Evolutionary conservation across 208 protist genomes (phyloP), one percentile per base, ranked within the genome.

Genomic region (Trypanosoma rangeli): DNA sequence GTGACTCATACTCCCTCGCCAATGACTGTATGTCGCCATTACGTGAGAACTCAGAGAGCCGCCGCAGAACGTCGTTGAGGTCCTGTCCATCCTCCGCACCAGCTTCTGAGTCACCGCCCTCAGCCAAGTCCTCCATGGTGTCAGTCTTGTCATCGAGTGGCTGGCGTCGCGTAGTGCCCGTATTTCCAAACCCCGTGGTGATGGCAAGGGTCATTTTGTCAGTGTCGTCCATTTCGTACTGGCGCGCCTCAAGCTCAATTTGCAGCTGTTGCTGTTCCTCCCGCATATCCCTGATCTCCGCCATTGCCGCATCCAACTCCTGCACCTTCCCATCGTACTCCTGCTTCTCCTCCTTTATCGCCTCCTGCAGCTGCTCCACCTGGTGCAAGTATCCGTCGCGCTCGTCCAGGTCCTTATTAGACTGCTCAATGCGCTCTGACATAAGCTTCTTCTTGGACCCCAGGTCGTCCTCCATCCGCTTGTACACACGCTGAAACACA

Each of bases 401-500:
- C 86, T 98, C 96, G 68, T 99, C 98, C 79, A 98, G 97, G 59
- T 97, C 94, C 39, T 82, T 64, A 79, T 98, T 98, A 24, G 93
- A 94, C 71, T 92, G 85, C 67, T 98, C 97, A 68, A 99, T 97
- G 53, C 97, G 88, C 42, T 96, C 86, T 2, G 95, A 92, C 94
- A 99, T 99, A 57, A 86, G 65, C 37, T 86, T 82, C 83, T 99
- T 98, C 80, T 97, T 96, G 33, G 88, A 77, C 33, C 82, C 78
- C 12, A 99, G 79, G 72, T 99, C 94, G 44, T 93, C 85, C 73
- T 99, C 96, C 78, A 98, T 87, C 69, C 94, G 93, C 67, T 97
- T 97, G 82, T 98, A 96, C 54, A 99, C 92, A n/a, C 86, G 92
- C 79, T 98, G 97, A 76, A 99, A 99, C 12, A 99, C 95, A 35